phyloP scores from a whole-genome alignment of 1,284 basidiomycete species.

The Mycena citricolor region DNA sequence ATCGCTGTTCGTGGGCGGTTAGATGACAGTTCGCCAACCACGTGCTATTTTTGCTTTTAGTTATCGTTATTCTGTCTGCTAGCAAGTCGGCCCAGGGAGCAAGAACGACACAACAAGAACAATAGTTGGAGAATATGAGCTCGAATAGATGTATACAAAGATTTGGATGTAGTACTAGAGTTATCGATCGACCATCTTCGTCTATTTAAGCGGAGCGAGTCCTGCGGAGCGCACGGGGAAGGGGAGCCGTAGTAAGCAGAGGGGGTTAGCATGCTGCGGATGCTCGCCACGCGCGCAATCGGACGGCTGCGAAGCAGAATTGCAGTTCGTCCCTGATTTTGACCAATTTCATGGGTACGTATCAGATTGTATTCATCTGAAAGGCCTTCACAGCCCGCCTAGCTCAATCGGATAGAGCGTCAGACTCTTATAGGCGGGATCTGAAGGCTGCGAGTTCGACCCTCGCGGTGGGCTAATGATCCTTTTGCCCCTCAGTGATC shows the following conservation, averaged over 20 bases:
- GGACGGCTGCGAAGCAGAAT: too few relatives aligned
- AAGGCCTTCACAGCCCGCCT: slow-evolving; percentile 76
- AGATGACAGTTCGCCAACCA: background rate
- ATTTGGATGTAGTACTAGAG: slow-evolving; percentile 17
- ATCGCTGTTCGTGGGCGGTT: background rate
- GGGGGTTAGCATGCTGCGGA: too few relatives aligned
- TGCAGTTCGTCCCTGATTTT: too few relatives aligned
- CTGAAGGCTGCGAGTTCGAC: slow-evolving; percentile 81
- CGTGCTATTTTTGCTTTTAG: slow-evolving; percentile 6
- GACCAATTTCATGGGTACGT: too few relatives aligned
- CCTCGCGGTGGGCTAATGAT: slow-evolving; percentile 66
- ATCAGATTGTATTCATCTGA: too few relatives aligned
- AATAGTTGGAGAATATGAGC: too few relatives aligned
- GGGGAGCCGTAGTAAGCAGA: too few relatives aligned
- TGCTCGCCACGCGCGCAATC: too few relatives aligned
- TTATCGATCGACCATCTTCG: too few relatives aligned
- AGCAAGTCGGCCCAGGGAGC: background rate
- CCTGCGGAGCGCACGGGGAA: too few relatives aligned
- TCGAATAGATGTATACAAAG: slow-evolving; percentile 2
- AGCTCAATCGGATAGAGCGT: slow-evolving; percentile 87
- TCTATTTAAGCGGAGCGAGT: too few relatives aligned
- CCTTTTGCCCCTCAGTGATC: too few relatives aligned
- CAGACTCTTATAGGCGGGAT: slow-evolving; percentile 60
- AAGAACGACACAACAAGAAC: background rate
- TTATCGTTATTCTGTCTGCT: slow-evolving; percentile 25